Percentiles rank a stretch among this genome's conserved stretches.
Conservation (phyloP, 257 asterid genomes). For the Linderniella brevidens region DNA sequence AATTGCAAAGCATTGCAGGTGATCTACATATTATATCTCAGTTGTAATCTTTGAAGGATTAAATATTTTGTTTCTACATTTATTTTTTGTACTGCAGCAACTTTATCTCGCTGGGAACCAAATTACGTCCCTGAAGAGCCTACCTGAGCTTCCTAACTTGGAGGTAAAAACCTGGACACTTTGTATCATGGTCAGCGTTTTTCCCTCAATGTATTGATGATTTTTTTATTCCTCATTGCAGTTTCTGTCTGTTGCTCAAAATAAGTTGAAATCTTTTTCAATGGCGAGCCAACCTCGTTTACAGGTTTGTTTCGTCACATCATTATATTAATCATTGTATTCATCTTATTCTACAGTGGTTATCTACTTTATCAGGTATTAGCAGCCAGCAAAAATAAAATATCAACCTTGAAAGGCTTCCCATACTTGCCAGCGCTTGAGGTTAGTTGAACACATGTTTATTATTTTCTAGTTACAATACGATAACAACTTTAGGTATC, state of each 20-base stretch:
- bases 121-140: slow-evolving; percentile 81
- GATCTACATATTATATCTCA: slow-evolving; percentile 9
- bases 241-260: slow-evolving; percentile 98
- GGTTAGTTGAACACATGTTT: slow-evolving; percentile 37
- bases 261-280: slow-evolving; percentile 83
- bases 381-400: slow-evolving; percentile 95
- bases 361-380: slow-evolving; percentile 43
- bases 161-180: slow-evolving; percentile 43
- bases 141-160: slow-evolving; percentile 97
- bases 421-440: slow-evolving; percentile 90
- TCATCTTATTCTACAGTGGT: slow-evolving; percentile 11
- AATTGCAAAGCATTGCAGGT: slow-evolving; percentile 95
- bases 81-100: slow-evolving; percentile 46
- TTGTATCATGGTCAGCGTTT: slow-evolving; percentile 9
- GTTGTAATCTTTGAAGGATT: neutral
- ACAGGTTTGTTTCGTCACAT: slow-evolving; percentile 49
- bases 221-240: slow-evolving; percentile 19
- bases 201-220: slow-evolving; percentile 5
- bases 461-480: neutral
- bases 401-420: slow-evolving; percentile 93
- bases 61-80: slow-evolving; percentile 6
- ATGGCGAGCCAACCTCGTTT: slow-evolving; percentile 99
- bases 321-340: slow-evolving; percentile 8
- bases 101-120: slow-evolving; percentile 99
- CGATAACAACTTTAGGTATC: neutral